phyloP scores from a whole-genome alignment of 768 basidiomycete species.

The Rhodosporidiobolus sp. region DNA sequence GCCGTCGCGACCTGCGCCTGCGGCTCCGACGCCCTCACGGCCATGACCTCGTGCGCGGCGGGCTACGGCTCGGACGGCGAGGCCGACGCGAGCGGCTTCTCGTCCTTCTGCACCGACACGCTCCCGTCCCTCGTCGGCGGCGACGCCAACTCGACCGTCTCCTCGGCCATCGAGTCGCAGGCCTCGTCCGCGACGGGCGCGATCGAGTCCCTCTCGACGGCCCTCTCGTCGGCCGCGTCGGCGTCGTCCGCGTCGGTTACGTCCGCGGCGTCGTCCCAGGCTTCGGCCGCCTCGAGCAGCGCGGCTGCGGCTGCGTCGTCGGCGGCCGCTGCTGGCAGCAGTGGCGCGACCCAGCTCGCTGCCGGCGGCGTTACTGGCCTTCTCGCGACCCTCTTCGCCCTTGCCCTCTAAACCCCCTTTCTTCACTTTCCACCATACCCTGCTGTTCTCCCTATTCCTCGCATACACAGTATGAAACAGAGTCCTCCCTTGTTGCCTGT shows the following conservation, averaged over 20 bases:
- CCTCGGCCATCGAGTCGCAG: conserved; percentile 3
- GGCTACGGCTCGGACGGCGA: not conserved
- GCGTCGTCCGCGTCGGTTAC: not conserved
- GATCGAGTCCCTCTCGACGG: not conserved
- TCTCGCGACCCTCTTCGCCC: not conserved
- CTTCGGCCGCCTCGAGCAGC: not conserved
- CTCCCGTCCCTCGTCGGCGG: conserved; percentile 17
- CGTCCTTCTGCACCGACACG: conserved; percentile 11
- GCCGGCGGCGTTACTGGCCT: not conserved
- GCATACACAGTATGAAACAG: too few species aligned
- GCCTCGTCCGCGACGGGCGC: not conserved
- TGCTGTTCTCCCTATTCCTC: too few species aligned
- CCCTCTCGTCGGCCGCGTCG: not conserved
- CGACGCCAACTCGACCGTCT: not conserved
- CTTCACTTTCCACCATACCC: not conserved
- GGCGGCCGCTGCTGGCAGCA: not conserved
- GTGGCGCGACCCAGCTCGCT: not conserved
- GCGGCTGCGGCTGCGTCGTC: not conserved
- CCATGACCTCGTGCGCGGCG: conserved; percentile 9
- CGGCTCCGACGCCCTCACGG: not conserved
- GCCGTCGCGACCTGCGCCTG: conserved; percentile 17
- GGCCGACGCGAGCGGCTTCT: conserved; percentile 1
- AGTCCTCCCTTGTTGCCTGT: too few species aligned
- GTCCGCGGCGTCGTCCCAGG: not conserved
- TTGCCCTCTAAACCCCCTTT: not conserved